Evolutionary conservation across 139 green algal genomes (phyloP).

Genomic region (Mesotaenium endlicherianum): DNA sequence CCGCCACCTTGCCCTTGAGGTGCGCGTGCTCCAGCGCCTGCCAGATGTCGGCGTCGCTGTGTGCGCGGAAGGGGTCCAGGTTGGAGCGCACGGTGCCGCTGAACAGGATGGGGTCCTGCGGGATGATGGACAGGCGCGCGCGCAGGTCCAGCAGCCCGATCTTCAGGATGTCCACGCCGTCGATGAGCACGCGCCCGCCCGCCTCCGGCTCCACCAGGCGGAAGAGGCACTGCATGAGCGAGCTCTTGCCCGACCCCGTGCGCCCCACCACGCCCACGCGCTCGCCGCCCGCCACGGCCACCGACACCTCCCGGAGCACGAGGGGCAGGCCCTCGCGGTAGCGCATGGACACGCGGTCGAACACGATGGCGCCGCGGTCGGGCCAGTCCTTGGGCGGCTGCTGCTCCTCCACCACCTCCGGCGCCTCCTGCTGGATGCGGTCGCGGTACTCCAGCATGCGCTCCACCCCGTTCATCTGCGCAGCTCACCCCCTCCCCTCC

Average conservation of each 20-base stretch:
- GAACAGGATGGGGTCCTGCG: conserved; percentile 92
- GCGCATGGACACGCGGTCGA: conserved; percentile 69
- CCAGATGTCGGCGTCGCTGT: conserved; percentile 70
- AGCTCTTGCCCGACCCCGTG: conserved; percentile 72
- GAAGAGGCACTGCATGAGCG: conserved; percentile 72
- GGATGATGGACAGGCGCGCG: conserved; percentile 69
- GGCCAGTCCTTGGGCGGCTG: conserved; percentile 59
- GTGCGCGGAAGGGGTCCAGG: conserved; percentile 83
- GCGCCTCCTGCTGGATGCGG: conserved; percentile 24
- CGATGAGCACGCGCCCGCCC: conserved; percentile 77
- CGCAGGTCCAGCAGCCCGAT: conserved; percentile 73
- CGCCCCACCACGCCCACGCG: conserved; percentile 72
- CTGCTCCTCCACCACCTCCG: conserved; percentile 27
- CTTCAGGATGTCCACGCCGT: conserved; percentile 75
- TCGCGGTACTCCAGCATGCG: conserved; percentile 49
- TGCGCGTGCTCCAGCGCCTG: conserved; percentile 56
- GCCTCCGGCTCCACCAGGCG: conserved; percentile 67
- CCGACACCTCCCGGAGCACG: conserved; percentile 64
- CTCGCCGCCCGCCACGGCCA: conserved; percentile 61
- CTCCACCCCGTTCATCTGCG: conserved; percentile 50
- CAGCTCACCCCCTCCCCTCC: too few relatives aligned
- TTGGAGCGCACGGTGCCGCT: conserved; percentile 84
- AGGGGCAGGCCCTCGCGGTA: conserved; percentile 78
- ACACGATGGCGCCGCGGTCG: conserved; percentile 63
- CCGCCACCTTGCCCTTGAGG: conserved; percentile 55